Evolutionary conservation across 179 eudicot genomes (phyloP).

Genomic region (Pouteria campechiana): DNA sequence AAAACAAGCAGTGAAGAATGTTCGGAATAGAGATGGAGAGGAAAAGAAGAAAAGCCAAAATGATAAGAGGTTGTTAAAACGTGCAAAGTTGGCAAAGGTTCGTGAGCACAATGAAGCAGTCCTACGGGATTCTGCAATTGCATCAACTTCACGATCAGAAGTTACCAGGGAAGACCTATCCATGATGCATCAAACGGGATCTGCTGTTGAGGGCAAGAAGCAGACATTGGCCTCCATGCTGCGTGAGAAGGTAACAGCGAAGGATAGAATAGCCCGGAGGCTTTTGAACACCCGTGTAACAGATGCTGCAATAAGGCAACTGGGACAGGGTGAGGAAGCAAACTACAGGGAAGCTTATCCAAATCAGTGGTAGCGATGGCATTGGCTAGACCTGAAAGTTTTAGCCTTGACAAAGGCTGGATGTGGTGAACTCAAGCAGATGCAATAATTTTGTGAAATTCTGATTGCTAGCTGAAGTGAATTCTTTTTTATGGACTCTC

Average conservation of each 20-base stretch:
- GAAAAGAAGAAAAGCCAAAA: slow-evolving; percentile 40
- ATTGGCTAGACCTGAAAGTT: too few relatives aligned
- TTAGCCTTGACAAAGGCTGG: too few relatives aligned
- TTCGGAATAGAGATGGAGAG: slow-evolving; percentile 52
- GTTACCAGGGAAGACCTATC: slow-evolving; percentile 37
- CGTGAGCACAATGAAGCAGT: slow-evolving; percentile 72
- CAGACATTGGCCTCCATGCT: slow-evolving; percentile 81
- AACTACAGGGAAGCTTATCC: slow-evolving; percentile 66
- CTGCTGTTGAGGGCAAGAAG: slow-evolving; percentile 30
- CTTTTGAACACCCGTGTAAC: slow-evolving; percentile 42
- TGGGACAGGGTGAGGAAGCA: slow-evolving; percentile 43
- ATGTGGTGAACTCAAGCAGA: too few relatives aligned
- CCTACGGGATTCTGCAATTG: slow-evolving; percentile 66
- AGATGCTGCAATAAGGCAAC: slow-evolving; percentile 49
- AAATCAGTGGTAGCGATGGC: slow-evolving; percentile 74
- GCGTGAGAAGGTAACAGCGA: slow-evolving; percentile 68
- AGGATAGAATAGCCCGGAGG: slow-evolving; percentile 67
- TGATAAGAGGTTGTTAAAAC: slow-evolving; percentile 45
- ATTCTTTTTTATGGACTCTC: too few relatives aligned
- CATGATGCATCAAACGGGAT: slow-evolving; percentile 10
- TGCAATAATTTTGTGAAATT: too few relatives aligned
- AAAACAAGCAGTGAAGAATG: slow-evolving; percentile 68
- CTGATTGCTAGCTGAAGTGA: too few relatives aligned
- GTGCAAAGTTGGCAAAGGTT: slow-evolving; percentile 67
- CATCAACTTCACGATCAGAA: slow-evolving; percentile 58